Evolutionary conservation across 441 rosid genomes (phyloP), one percentile per base, ranked within the genome.

Genomic region (Sinapis alba): DNA sequence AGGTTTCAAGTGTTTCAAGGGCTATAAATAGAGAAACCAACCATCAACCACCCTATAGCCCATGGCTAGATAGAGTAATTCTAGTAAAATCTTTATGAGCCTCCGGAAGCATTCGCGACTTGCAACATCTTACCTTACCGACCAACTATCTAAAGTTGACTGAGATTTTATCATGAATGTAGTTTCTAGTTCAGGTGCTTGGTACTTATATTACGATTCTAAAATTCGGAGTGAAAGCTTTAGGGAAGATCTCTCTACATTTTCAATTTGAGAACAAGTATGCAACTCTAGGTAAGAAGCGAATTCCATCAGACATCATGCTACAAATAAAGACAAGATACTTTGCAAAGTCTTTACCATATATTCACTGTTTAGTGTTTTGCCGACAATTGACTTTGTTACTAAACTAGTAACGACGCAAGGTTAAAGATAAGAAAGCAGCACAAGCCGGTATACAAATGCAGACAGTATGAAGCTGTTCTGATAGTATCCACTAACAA

Each of bases 381-480:
- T 61, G 50, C 23, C 13, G 7, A 69, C 24, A 69, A 13, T 27
- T 13, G 57, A 51, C 8, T 62, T n/a, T 36, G 76, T 60, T 16
- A 60, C 16, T 36, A 30, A 36, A 58, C 16, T 18, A 41, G 45
- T 4, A 24, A 3, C 2, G 43, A 27, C 26, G 15, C 23, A 73
- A 26, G 15, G 13, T 27, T 43, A 58, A 13, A 26, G 24, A 65
- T 20, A 41, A 28, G 56, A 50, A 50, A 8, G 12, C 58, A 53
- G 56, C 53, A 8, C 9, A n/a, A 45, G 51, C 4, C 19, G 12
- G 18, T 3, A 64, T 6, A 24, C 34, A 16, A 63, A n/a, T 7
- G 63, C 63, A 63, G 24, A 10, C 4, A 65, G 58, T 3, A 10
- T 18, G 58, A 51, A 18, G 28, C 21, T 65, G 58, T 73, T 65